Percentiles rank a stretch among this genome's conserved stretches.
Evolutionary conservation across 345 rosid species (phyloP).

Genomic region (Gynandropsis gynandra): DNA sequence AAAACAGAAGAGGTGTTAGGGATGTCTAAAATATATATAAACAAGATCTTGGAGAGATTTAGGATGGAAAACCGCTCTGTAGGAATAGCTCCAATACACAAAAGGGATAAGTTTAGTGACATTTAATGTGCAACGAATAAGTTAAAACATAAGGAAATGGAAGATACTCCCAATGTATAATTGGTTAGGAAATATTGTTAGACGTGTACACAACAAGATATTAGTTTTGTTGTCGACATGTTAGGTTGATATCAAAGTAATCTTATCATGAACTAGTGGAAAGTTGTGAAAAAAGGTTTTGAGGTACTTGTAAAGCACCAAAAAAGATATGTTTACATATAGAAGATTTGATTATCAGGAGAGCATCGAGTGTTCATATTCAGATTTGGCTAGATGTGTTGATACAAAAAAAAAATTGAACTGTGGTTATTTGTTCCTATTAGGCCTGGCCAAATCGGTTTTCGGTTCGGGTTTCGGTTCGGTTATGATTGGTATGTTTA

Average conservation of each 20-base stretch:
- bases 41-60: too few relatives aligned
- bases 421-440: conserved; percentile 7
- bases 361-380: conserved; percentile 15
- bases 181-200: conserved; percentile 12
- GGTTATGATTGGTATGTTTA: too few relatives aligned
- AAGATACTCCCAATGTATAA: conserved; percentile 9
- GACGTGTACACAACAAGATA: not conserved
- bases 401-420: conserved; percentile 6
- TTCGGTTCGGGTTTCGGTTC: too few relatives aligned
- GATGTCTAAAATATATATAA: conserved; percentile 12
- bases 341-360: conserved; percentile 5
- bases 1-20: conserved; percentile 6
- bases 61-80: not conserved
- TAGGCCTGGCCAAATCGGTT: too few relatives aligned
- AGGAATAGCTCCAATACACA: not conserved
- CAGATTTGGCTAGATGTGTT: not conserved
- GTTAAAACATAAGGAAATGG: not conserved
- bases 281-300: too few relatives aligned
- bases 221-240: not conserved
- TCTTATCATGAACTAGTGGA: too few relatives aligned
- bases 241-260: too few relatives aligned
- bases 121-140: conserved; percentile 13
- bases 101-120: conserved; percentile 5
- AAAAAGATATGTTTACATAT: conserved; percentile 7
- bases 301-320: too few relatives aligned